Base-by-base conservation (phyloP, 192 early-diverging fungal genomes). In the Spinellus fusiger region DNA sequence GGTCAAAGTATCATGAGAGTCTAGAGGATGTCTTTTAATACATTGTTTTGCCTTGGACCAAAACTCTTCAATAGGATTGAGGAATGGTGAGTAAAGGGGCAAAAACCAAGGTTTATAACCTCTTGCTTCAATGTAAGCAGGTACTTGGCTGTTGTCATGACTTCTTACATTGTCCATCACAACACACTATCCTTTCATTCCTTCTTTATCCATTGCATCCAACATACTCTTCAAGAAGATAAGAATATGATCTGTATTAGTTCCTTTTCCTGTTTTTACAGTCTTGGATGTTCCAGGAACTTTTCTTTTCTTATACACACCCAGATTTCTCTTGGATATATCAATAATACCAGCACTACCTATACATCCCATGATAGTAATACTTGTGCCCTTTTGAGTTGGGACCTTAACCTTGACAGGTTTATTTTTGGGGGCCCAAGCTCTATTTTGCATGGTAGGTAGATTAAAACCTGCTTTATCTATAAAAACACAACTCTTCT, bases 401-500 rank as follows among this genome's bases (percentile, higher is more conserved):
- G 57, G 57, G 4, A 61, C 59, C 27, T 20, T 61, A 26, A 18
- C 31, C 26, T 61, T 61, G 31, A 31, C 59, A 18, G 59, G 59
- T 18, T 13, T 61, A 12, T 32, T 32, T 50, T 61, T 61, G 13
- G 18, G 46, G 23, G 49, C 27, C 23, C 59, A 44, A 35, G n/a
- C 59, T 27, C 40, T 20, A 61, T 49, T 54, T 60, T 59, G 58
- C 25, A 18, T 25, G 20, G 51, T 67, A 48, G 59, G 58, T 5
- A 67, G 58, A 54, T 67, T 56, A 48, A 67, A 67, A 13, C 65
- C 65, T 33, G 65, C 58, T 37, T 60, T 59, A 67, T 67, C 65
- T 12, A 67, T 60, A 52, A 61, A 67, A 16, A 60, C 58, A 25
- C 57, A 32, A 27, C 54, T 40, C 25, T 60, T 54, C 15, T 33